Percentiles rank a stretch among this genome's conserved stretches.
These are phyloP conservation scores for Xylaria sp. DNA, from an alignment of 2,329 filamentous ascomycete genomes.

Conservation along the genomic window DNA sequence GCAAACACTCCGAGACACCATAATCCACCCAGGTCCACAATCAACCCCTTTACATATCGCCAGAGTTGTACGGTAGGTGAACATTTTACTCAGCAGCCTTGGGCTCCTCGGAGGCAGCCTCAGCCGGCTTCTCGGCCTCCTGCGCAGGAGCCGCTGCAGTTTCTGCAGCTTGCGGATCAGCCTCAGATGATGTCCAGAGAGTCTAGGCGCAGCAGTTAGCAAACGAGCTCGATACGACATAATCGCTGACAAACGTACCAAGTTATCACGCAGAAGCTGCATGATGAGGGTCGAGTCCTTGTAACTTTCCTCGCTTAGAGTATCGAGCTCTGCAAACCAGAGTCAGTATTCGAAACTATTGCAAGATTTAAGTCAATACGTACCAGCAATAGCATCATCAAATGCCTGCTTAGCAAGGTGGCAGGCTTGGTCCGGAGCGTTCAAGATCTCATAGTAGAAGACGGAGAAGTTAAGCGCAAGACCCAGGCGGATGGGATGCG, in stretches of 20 bases:
- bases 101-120: slow-evolving; percentile 70
- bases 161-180: slow-evolving; percentile 78
- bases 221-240: neutral
- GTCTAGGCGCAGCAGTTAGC: slow-evolving; percentile 67
- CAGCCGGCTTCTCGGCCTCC: slow-evolving; percentile 67
- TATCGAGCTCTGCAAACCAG: slow-evolving; percentile 80
- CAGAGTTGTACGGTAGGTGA: slow-evolving; percentile 53
- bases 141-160: slow-evolving; percentile 64
- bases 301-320: slow-evolving; percentile 98
- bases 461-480: slow-evolving; percentile 96
- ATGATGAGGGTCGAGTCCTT: slow-evolving; percentile 99
- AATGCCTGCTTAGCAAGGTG: slow-evolving; percentile 96
- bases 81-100: slow-evolving; percentile 72
- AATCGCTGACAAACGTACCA: slow-evolving; percentile 66
- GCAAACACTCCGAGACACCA: slow-evolving; percentile 73
- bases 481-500: slow-evolving; percentile 92
- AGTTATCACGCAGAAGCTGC: slow-evolving; percentile 97
- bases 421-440: slow-evolving; percentile 97
- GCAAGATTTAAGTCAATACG: slow-evolving; percentile 32
- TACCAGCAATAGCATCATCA: slow-evolving; percentile 90
- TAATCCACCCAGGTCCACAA: slow-evolving; percentile 60
- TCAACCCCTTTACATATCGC: slow-evolving; percentile 57
- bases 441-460: slow-evolving; percentile 99
- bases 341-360: slow-evolving; percentile 41
- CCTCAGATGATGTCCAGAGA: slow-evolving; percentile 99